Evolutionary conservation across 495 filamentous ascomycete genomes (phyloP), one percentile per base, ranked within the genome.

Genomic region (Durotheca rogersii): DNA sequence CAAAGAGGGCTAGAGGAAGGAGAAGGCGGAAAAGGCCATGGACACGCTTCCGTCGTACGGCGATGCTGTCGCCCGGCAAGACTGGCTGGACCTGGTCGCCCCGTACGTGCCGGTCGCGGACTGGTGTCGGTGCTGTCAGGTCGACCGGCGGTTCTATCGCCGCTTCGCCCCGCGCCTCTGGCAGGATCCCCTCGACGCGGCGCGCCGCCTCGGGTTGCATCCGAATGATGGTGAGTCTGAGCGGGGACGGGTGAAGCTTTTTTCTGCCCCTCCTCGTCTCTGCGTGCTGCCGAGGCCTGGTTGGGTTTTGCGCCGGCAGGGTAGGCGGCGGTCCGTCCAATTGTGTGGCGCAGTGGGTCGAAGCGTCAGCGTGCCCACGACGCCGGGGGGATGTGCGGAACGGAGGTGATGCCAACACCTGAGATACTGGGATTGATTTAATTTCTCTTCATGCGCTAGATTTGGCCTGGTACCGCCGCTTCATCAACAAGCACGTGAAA

Each of bases 111-210:
- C 61, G 7, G 42, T 61, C 17, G 30, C 46, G 16, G 54, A 68
- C 31, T 73, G 72, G 55, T 48, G 60, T 20, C 51, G 53, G 15
- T 74, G 75, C 25, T 78, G 70, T 60, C 58, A 63, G 23, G 73
- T 76, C 20, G 64, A 66, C 18, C 45, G 50, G 21, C 69, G 69
- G 10, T 76, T 74, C 56, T 66, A 71, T 56, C 5, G 33, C 39
- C 60, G 67, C 11, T 76, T 78, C 42, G 72, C 72, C 4, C 71
- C 72, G 4, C 67, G 63, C 6, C 61, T 78, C 14, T 78, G 74
- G 74, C 64, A 65, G 58, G 72, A 76, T 54, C 73, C 72, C 12
- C 33, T 76, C 15, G 48, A 62, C 7, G 61, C 58, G 11, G 41
- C 58, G 12, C 45, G 60, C 38, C 47, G 37, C 6, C 64, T 68